Percentiles rank a stretch among this genome's conserved stretches.
These are phyloP conservation scores for Cladosporium sp. DNA, from an alignment of 2,329 filamentous ascomycete species.

Conservation along the genomic window DNA sequence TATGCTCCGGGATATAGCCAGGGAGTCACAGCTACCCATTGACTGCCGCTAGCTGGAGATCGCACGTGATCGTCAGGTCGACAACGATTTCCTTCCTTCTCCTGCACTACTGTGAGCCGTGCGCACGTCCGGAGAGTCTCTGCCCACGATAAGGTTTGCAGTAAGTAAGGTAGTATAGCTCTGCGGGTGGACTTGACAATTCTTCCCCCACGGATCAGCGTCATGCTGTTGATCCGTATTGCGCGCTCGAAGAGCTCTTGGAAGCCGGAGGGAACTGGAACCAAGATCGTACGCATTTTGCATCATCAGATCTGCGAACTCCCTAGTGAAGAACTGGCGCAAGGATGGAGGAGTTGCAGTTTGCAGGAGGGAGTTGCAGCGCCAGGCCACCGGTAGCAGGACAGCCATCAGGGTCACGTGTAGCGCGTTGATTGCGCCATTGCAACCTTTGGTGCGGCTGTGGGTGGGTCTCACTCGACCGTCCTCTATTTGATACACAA, in stretches of 20 bases:
- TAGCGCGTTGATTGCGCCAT: not conserved
- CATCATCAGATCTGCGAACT: not conserved
- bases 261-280: not conserved
- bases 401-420: not conserved
- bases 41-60: not conserved
- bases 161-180: not conserved
- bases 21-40: not conserved
- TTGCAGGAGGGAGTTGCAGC: not conserved
- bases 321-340: not conserved
- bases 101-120: not conserved
- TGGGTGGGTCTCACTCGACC: not conserved
- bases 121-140: not conserved
- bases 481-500: not conserved
- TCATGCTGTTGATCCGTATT: conserved; percentile 13
- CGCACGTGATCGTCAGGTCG: conserved; percentile 7
- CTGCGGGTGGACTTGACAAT: conserved; percentile 6
- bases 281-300: not conserved
- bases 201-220: conserved; percentile 15
- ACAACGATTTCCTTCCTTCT: not conserved
- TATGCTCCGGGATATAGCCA: not conserved
- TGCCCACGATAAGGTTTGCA: conserved; percentile 6
- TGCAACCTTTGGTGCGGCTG: not conserved
- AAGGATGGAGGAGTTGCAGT: not conserved
- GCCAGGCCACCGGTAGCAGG: not conserved
- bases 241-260: not conserved